Base-by-base conservation (phyloP, 2,329 filamentous ascomycete species). In the Metarhizium humberi region DNA sequence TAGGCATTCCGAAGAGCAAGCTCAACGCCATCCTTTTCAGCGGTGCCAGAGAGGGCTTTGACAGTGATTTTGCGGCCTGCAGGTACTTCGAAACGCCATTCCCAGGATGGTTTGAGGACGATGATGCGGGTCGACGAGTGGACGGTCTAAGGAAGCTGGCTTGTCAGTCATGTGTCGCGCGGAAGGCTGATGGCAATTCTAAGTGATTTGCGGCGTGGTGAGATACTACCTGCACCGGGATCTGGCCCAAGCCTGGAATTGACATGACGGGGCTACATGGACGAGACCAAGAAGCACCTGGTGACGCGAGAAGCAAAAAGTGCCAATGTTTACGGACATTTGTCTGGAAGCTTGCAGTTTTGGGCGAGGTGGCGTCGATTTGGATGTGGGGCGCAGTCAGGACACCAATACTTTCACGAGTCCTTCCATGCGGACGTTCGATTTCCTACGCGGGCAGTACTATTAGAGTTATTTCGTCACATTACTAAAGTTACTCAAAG, bases 11-110 rank as follows among this genome's bases (percentile, higher is more conserved):
- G 87, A 10, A 82, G 79, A 11, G 91, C 91, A 47, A 99, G 86
- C 73, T 99, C 94, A 55, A 92, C 92, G 67, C 94, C 94, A 68
- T 97, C 96, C 66, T 95, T 84, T 71, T 99, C 94, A 51, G 92
- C 94, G 1, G 86, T 90, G 58, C 94, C 94, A 38, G 80, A 83
- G 55, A 90, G 73, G 30, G 97, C 77, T 75, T 91, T 78, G 50
- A 80, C 66, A 43, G 70, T 69, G 52, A 79, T 57, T 34, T 69
- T 63, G 56, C 71, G 70, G 59, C 67, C 71, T 58, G 75, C 69
- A 11, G 85, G 78, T 48, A 90, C 84, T 65, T 89, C 80, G 72
- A 92, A 92, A 52, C 88, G 82, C 84, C 87, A 92, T 78, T 92
- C 88, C 64, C 82, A 85, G 61, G 81, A 82, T 55, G 82, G 78